Conservation (phyloP, 306 rosid species). For the Cucumis melo region DNA sequence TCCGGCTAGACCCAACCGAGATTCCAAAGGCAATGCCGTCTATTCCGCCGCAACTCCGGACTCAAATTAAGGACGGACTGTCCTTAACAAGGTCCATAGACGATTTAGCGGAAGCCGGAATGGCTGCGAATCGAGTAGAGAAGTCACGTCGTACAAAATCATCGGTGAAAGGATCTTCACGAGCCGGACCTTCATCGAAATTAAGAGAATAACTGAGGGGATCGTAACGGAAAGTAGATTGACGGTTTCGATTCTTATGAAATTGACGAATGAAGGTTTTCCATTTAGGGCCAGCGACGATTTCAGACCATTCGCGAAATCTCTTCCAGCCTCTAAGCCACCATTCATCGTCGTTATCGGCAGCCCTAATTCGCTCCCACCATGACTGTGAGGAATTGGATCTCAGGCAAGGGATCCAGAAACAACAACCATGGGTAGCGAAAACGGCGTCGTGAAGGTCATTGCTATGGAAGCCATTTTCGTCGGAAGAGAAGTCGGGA, state of each 20-base stretch:
- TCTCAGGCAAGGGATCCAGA: slow-evolving; percentile 12
- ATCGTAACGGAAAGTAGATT: slow-evolving; percentile 35
- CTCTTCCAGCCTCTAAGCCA: slow-evolving; percentile 39
- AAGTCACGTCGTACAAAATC: slow-evolving; percentile 19
- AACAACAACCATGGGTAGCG: slow-evolving; percentile 30
- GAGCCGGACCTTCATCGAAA: slow-evolving; percentile 43
- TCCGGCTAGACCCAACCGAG: not conserved
- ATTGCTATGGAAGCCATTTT: not conserved
- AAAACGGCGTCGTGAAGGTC: slow-evolving; percentile 10
- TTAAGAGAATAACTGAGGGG: slow-evolving; percentile 50
- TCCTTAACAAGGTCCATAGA: slow-evolving; percentile 35
- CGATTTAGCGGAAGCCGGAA: slow-evolving; percentile 31
- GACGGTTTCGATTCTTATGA: slow-evolving; percentile 12
- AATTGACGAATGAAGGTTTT: slow-evolving; percentile 60
- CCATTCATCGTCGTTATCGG: slow-evolving; percentile 27
- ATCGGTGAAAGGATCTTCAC: slow-evolving; percentile 4
- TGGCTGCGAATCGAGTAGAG: slow-evolving; percentile 43
- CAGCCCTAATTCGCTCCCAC: slow-evolving; percentile 31
- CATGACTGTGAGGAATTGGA: not conserved
- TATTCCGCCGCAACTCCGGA: not conserved
- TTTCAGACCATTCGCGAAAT: slow-evolving; percentile 52
- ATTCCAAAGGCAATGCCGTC: not conserved
- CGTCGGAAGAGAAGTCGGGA: not conserved
- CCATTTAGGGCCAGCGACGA: slow-evolving; percentile 63
- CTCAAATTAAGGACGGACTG: slow-evolving; percentile 21